These are phyloP conservation scores for Neopestalotiopsis sp. DNA, from an alignment of 2,329 filamentous ascomycete genomes.

Conservation along the genomic window DNA sequence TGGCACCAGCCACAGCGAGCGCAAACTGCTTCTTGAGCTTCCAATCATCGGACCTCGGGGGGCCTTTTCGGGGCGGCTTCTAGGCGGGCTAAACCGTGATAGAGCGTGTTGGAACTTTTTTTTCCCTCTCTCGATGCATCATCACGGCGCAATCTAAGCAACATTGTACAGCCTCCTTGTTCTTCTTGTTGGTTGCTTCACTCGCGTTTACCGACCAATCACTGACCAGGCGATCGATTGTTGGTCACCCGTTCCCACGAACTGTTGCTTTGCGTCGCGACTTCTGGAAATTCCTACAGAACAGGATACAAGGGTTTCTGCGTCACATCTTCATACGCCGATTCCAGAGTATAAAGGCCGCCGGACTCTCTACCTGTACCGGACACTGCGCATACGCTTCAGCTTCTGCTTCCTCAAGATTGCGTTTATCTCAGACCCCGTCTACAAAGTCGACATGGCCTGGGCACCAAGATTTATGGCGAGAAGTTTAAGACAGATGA, in stretches of 20 bases:
- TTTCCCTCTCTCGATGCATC: not conserved
- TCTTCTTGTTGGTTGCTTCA: not conserved
- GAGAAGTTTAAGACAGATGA: constrained; percentile 19
- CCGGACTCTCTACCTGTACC: not conserved
- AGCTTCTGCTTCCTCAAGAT: not conserved
- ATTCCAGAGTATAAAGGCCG: constrained; percentile 5
- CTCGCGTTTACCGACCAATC: constrained; percentile 3
- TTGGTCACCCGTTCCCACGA: constrained; percentile 4
- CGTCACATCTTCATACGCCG: not conserved
- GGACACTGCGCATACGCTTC: not conserved
- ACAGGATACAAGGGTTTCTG: not conserved
- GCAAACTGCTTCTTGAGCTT: not conserved
- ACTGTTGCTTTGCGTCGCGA: not conserved
- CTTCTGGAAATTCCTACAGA: constrained; percentile 3
- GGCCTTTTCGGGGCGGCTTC: constrained; percentile 4
- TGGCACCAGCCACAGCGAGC: constrained; percentile 8
- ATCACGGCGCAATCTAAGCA: constrained; percentile 9
- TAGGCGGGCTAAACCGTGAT: not conserved
- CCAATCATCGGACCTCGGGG: constrained; percentile 11
- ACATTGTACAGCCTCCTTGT: not conserved
- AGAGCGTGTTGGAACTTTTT: constrained; percentile 19
- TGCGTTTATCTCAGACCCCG: not conserved
- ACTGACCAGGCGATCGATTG: not conserved
- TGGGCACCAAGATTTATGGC: constrained; percentile 4
- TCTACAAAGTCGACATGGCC: not conserved